phyloP scores from a whole-genome alignment of 176 grass and related monocot genomes.

The Elymus sibiricus region DNA sequence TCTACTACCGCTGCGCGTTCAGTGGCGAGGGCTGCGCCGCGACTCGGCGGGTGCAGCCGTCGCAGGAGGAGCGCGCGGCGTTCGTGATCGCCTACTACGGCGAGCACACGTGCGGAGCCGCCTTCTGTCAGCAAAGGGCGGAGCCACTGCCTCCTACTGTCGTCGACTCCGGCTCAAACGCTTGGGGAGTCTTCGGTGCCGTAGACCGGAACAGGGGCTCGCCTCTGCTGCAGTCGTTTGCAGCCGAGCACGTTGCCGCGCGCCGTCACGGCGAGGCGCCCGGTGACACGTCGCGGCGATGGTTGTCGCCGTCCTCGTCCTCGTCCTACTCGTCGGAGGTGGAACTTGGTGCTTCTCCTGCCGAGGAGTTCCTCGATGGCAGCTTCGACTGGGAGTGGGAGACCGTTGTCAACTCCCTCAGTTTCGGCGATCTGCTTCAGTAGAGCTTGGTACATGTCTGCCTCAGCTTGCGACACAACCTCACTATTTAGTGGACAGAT shows the following conservation, averaged over 20 bases:
- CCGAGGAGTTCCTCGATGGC: conserved; percentile 23
- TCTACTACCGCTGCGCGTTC: conserved; percentile 64
- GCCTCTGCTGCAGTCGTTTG: neutral
- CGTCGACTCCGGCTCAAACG: conserved; percentile 30
- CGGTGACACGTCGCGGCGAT: neutral
- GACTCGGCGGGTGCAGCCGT: conserved; percentile 61
- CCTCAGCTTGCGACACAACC: neutral
- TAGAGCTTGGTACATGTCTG: neutral
- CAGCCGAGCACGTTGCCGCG: neutral
- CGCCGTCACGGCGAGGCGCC: conserved; percentile 9
- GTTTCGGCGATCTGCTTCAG: neutral
- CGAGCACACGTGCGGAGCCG: conserved; percentile 43
- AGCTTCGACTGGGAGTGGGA: conserved; percentile 28
- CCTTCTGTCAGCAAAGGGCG: neutral
- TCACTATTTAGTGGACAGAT: neutral
- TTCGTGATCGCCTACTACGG: conserved; percentile 65
- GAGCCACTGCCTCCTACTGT: neutral
- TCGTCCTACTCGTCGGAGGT: conserved; percentile 18
- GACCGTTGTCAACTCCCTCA: neutral
- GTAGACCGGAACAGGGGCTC: neutral
- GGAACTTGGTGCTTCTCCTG: neutral
- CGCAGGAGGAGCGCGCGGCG: conserved; percentile 30
- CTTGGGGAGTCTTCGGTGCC: neutral
- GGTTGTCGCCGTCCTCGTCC: neutral
- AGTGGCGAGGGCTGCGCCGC: conserved; percentile 45